Conservation (phyloP, 2,329 filamentous ascomycete genomes). For the Bimuria novae-zelandiae region DNA sequence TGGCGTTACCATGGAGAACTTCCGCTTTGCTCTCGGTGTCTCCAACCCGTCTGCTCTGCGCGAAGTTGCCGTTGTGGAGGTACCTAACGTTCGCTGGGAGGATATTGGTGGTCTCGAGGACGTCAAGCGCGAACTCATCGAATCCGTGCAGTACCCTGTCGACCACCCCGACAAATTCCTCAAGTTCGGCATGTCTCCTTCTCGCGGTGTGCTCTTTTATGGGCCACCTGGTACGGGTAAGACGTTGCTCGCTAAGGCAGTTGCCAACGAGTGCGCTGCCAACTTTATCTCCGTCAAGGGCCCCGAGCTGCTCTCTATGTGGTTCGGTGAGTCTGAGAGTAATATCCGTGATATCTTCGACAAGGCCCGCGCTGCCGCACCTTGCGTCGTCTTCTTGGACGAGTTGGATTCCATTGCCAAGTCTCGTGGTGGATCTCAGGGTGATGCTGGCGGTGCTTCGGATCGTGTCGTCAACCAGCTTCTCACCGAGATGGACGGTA, state of each 20-base stretch:
- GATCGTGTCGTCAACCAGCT: conserved; percentile 99
- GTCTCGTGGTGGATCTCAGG: conserved; percentile 94
- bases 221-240: conserved; percentile 99
- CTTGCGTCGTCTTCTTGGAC: conserved; percentile 98
- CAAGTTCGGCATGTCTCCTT: conserved; percentile 98
- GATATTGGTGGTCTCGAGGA: conserved; percentile 98
- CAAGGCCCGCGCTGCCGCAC: conserved; percentile 96
- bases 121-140: conserved; percentile 99
- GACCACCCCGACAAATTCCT: conserved; percentile 99
- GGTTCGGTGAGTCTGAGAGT: conserved; percentile 99
- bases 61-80: conserved; percentile 98
- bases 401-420: conserved; percentile 99
- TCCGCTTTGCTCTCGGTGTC: conserved; percentile 96
- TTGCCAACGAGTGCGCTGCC: conserved; percentile 98
- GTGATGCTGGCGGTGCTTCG: conserved; percentile 95
- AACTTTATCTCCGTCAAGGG: conserved; percentile 99
- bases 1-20: conserved; percentile 99
- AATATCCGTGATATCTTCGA: conserved; percentile 99
- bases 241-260: conserved; percentile 98
- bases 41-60: conserved; percentile 98
- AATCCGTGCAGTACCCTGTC: conserved; percentile 98
- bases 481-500: conserved; percentile 98
- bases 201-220: conserved; percentile 97
- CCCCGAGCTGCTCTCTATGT: conserved; percentile 97
- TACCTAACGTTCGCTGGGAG: conserved; percentile 99